A percentile compares a stretch with the other conserved stretches of the same genome.
Evolutionary conservation across 2,329 filamentous ascomycete genomes (phyloP).

Genomic region (Exophiala lecanii-corni): DNA sequence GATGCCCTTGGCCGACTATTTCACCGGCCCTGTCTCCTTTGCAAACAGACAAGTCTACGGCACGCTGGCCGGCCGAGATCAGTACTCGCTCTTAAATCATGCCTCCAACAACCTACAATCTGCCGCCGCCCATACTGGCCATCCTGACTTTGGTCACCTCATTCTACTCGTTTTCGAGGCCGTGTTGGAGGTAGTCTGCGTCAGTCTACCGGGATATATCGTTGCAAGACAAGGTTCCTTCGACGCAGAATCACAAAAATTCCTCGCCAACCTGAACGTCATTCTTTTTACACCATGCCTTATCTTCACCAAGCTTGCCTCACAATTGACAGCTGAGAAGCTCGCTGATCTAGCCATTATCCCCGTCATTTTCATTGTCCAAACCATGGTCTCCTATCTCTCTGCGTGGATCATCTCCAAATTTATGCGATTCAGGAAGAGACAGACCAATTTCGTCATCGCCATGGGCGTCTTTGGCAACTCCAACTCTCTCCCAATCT

Average conservation of each 20-base stretch:
- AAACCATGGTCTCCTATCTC: conserved; percentile 79
- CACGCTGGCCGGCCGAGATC: conserved; percentile 18
- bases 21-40: conserved; percentile 22
- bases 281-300: conserved; percentile 95
- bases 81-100: conserved; percentile 11
- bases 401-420: conserved; percentile 68
- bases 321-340: conserved; percentile 87
- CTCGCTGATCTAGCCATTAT: conserved; percentile 87
- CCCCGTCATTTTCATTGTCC: conserved; percentile 85
- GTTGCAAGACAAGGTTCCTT: conserved; percentile 88
- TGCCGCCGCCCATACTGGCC: conserved; percentile 32
- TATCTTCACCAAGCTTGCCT: conserved; percentile 95
- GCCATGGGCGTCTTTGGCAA: conserved; percentile 98
- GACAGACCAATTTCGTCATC: conserved; percentile 87
- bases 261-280: conserved; percentile 92
- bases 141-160: conserved; percentile 55
- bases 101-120: conserved; percentile 10
- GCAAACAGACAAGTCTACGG: conserved; percentile 16
- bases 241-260: conserved; percentile 92
- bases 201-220: conserved; percentile 90
- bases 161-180: conserved; percentile 87
- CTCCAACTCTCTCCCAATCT: conserved; percentile 96
- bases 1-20: conserved; percentile 25
- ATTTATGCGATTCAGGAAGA: conserved; percentile 74
- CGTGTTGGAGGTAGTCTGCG: conserved; percentile 90